A percentile compares a stretch with the other conserved stretches of the same genome.
These are phyloP conservation scores for Hanseniaspora guilliermondii DNA, from an alignment of 805 yeast species.

Conservation along the genomic window DNA sequence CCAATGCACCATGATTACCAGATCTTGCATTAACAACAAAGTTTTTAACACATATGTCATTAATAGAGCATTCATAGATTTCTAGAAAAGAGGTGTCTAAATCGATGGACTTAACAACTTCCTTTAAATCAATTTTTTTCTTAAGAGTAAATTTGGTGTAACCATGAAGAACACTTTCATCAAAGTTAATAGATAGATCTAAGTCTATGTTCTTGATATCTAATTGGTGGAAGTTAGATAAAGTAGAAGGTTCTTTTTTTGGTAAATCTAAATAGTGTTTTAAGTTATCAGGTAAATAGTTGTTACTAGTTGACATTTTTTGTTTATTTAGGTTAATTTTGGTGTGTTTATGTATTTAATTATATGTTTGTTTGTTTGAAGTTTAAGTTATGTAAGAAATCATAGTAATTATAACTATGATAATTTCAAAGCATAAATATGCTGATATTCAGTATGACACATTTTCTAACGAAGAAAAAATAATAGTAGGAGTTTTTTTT, in stretches of 20 bases:
- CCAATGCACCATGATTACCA: slow-evolving; percentile 38
- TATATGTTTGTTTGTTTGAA: no score
- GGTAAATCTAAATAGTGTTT: slow-evolving; percentile 8
- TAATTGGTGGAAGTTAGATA: slow-evolving; percentile 53
- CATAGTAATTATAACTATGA: neutral
- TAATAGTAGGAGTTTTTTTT: neutral
- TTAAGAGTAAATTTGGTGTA: slow-evolving; percentile 37
- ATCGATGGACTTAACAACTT: slow-evolving; percentile 28
- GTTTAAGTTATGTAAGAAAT: neutral
- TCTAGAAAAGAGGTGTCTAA: slow-evolving; percentile 60
- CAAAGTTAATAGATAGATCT: slow-evolving; percentile 45
- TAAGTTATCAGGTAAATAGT: slow-evolving; percentile 7
- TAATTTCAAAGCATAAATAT: neutral
- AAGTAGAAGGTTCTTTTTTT: slow-evolving; percentile 54
- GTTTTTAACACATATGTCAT: slow-evolving; percentile 31
- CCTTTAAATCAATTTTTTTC: slow-evolving; percentile 16
- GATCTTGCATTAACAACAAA: slow-evolving; percentile 16
- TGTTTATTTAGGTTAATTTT: neutral
- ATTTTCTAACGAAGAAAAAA: neutral
- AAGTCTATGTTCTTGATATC: slow-evolving; percentile 40
- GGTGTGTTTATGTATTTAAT: neutral
- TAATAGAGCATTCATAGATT: slow-evolving; percentile 30
- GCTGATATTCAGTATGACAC: neutral
- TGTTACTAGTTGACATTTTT: neutral
- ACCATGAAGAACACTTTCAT: slow-evolving; percentile 41